These are phyloP conservation scores for Amylocystis lapponica DNA, from an alignment of 768 basidiomycete species.

Conservation along the genomic window DNA sequence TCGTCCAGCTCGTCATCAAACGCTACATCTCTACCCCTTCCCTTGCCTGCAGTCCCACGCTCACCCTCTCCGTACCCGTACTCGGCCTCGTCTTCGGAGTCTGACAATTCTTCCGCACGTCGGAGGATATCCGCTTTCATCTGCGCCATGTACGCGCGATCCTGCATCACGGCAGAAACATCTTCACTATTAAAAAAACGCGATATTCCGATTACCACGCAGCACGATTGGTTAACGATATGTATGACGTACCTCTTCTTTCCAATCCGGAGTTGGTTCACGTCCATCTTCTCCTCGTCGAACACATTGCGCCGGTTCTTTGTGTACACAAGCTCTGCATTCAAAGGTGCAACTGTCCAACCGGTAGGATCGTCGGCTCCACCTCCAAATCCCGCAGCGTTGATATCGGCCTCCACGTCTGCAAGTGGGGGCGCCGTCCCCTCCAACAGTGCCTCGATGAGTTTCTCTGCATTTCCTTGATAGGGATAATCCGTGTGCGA, in stretches of 20 bases:
- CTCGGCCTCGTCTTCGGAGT: constrained; percentile 33
- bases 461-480: constrained; percentile 49
- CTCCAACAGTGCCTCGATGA: constrained; percentile 71
- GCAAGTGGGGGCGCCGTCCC: constrained; percentile 51
- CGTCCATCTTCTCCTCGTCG: constrained; percentile 66
- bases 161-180: constrained; percentile 39
- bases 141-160: constrained; percentile 55
- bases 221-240: neutral
- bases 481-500: constrained; percentile 41
- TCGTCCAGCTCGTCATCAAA: constrained; percentile 54
- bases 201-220: too few relatives aligned
- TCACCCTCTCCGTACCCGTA: constrained; percentile 23
- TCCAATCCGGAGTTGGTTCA: constrained; percentile 51
- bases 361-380: neutral
- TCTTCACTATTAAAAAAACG: constrained; percentile 34
- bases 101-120: constrained; percentile 67
- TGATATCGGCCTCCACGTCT: constrained; percentile 20
- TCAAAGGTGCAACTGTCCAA: neutral
- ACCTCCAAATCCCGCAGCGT: constrained; percentile 1
- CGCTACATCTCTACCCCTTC: constrained; percentile 26
- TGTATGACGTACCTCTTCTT: constrained; percentile 51
- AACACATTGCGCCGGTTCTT: constrained; percentile 67
- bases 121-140: constrained; percentile 84
- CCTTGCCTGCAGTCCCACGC: constrained; percentile 13
- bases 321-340: constrained; percentile 23